Conservation (phyloP, 2,329 filamentous ascomycete genomes). For the Aspergillus sp. region DNA sequence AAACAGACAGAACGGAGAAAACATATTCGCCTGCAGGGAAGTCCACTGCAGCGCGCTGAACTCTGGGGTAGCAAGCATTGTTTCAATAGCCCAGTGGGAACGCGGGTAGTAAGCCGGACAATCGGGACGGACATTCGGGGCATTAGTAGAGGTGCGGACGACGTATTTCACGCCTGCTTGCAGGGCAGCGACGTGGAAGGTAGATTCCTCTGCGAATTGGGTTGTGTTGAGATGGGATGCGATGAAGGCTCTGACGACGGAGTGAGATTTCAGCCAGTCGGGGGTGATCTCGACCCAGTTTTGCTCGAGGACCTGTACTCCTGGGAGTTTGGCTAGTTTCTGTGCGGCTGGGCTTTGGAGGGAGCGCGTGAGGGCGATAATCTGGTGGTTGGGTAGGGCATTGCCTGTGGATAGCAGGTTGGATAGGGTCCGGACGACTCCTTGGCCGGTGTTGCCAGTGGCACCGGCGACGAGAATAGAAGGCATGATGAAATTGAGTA, state of each 20-base stretch:
- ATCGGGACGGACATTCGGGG: slow-evolving; percentile 38
- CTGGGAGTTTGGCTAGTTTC: slow-evolving; percentile 31
- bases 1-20: slow-evolving; percentile 23
- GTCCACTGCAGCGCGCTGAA: slow-evolving; percentile 40
- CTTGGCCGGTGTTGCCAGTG: slow-evolving; percentile 41
- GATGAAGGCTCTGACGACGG: slow-evolving; percentile 41
- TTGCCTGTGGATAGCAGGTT: slow-evolving; percentile 20
- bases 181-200: slow-evolving; percentile 37
- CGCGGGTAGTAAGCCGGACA: slow-evolving; percentile 37
- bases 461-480: slow-evolving; percentile 33
- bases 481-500: not conserved
- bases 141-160: slow-evolving; percentile 44
- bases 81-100: slow-evolving; percentile 45
- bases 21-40: slow-evolving; percentile 42
- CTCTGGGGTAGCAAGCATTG: slow-evolving; percentile 36
- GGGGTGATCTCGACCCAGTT: slow-evolving; percentile 41
- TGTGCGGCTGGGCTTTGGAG: slow-evolving; percentile 18
- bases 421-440: slow-evolving; percentile 28
- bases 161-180: slow-evolving; percentile 43
- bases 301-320: slow-evolving; percentile 36
- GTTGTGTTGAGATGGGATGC: slow-evolving; percentile 39
- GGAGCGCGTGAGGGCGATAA: slow-evolving; percentile 37
- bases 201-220: slow-evolving; percentile 44
- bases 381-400: slow-evolving; percentile 17
- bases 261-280: slow-evolving; percentile 41